A percentile compares a stretch with the other conserved stretches of the same genome.
Evolutionary conservation across 371 early-diverging fungal genomes (phyloP).

Genomic region (Encephalitozoon romaleae): DNA sequence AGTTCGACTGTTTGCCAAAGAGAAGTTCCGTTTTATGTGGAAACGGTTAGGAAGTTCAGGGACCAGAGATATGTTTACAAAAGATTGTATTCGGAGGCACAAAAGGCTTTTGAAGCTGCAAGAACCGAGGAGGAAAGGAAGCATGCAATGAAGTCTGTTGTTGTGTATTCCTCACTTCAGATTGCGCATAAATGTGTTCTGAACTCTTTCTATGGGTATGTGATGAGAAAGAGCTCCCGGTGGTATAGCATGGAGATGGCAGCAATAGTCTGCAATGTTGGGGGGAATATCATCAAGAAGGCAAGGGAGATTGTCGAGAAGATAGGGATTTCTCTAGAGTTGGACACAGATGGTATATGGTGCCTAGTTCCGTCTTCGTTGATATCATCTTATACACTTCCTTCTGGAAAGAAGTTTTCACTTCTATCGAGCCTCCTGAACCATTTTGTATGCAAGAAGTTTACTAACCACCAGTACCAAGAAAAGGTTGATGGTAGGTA

Average conservation of each 20-base stretch:
- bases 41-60: constrained; percentile 88
- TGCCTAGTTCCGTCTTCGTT: constrained; percentile 83
- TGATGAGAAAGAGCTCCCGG: constrained; percentile 94
- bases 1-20: constrained; percentile 76
- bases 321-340: constrained; percentile 84
- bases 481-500: constrained; percentile 63
- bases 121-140: constrained; percentile 62
- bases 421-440: constrained; percentile 94
- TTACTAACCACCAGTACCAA: constrained; percentile 95
- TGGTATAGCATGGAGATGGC: constrained; percentile 99
- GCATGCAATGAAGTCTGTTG: constrained; percentile 75
- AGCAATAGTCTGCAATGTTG: constrained; percentile 87
- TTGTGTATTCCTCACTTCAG: constrained; percentile 88
- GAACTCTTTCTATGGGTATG: constrained; percentile 98
- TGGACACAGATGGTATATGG: constrained; percentile 99
- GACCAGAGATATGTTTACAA: constrained; percentile 97
- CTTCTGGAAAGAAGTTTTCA: constrained; percentile 65
- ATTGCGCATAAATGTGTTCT: constrained; percentile 88
- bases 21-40: constrained; percentile 95
- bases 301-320: constrained; percentile 81
- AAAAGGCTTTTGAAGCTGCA: constrained; percentile 70
- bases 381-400: constrained; percentile 73
- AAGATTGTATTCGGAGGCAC: constrained; percentile 76
- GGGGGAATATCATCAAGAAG: constrained; percentile 87
- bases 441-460: constrained; percentile 82